phyloP scores from a whole-genome alignment of 2,329 filamentous ascomycete genomes.

The Sphaceloma murrayae region DNA sequence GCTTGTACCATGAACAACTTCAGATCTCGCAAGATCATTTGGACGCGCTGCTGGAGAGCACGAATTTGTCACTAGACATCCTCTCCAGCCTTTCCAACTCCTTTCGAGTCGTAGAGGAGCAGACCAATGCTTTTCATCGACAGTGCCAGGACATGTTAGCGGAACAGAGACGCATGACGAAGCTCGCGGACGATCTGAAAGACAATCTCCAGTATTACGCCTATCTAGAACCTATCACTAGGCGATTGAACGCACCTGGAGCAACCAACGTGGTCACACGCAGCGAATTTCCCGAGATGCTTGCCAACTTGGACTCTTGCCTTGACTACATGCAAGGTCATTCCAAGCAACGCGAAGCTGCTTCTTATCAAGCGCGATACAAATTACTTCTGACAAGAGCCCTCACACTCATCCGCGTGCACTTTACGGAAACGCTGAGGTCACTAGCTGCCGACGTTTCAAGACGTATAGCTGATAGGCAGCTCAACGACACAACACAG shows the following conservation, averaged over 20 bases:
- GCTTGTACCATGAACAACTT: conserved; percentile 72
- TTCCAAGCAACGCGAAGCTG: conserved; percentile 74
- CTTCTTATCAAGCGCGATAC: conserved; percentile 80
- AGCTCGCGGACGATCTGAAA: conserved; percentile 72
- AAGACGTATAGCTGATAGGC: conserved; percentile 55
- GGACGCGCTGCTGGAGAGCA: conserved; percentile 66
- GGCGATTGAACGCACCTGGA: conserved; percentile 82
- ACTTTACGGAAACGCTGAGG: conserved; percentile 54
- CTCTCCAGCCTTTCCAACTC: conserved; percentile 73
- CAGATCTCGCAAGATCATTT: conserved; percentile 73
- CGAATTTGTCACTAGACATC: conserved; percentile 63
- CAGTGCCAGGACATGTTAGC: conserved; percentile 81
- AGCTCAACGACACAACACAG: conserved; percentile 61
- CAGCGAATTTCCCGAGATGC: conserved; percentile 77
- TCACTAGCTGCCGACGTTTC: conserved; percentile 54
- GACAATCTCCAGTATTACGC: conserved; percentile 91
- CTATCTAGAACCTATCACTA: conserved; percentile 83
- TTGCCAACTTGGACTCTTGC: conserved; percentile 79
- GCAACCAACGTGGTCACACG: conserved; percentile 77
- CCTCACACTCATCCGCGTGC: conserved; percentile 56
- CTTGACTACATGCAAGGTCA: conserved; percentile 86
- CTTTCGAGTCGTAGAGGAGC: conserved; percentile 76
- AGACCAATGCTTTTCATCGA: conserved; percentile 85
- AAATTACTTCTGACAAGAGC: conserved; percentile 65
- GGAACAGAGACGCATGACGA: conserved; percentile 70